Evolutionary conservation across 495 filamentous ascomycete genomes (phyloP).

Genomic region (Xylaria curta): DNA sequence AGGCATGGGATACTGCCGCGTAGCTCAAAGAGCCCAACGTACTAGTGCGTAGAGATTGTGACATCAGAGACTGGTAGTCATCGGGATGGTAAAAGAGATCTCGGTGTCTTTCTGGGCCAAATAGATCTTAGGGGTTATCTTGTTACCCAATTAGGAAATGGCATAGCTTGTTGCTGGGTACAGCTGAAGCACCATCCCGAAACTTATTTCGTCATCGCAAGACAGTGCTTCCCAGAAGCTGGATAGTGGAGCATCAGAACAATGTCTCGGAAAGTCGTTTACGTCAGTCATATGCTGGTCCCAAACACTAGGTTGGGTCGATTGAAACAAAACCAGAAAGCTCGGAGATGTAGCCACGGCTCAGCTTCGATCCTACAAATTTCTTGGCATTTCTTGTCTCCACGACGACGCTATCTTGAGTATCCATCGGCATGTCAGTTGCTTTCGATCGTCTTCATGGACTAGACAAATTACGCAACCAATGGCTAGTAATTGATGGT

Average conservation of each 20-base stretch:
- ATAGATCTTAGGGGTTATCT: constrained; percentile 2
- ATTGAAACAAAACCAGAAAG: not conserved
- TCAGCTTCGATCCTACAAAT: not conserved
- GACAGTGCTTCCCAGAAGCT: not conserved
- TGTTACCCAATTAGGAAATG: constrained; percentile 9
- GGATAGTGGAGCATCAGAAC: not conserved
- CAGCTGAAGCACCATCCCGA: not conserved
- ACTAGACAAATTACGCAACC: not conserved
- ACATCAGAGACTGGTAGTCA: constrained; percentile 11
- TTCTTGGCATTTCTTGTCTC: not conserved
- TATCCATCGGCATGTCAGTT: not conserved
- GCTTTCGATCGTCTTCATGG: too few relatives aligned
- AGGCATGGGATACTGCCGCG: too few relatives aligned
- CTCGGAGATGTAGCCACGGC: not conserved
- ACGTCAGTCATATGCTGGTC: constrained; percentile 8
- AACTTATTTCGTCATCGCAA: constrained; percentile 11
- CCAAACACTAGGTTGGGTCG: not conserved
- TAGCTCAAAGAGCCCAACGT: not conserved
- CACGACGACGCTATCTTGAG: not conserved
- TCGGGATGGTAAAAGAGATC: constrained; percentile 20
- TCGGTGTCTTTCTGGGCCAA: not conserved
- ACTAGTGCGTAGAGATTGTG: not conserved
- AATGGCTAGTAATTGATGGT: not conserved
- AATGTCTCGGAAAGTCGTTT: constrained; percentile 9
- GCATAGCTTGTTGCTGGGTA: not conserved